Evolutionary conservation across 2,329 filamentous ascomycete species (phyloP).

Genomic region (Lasiodiplodia sp.): DNA sequence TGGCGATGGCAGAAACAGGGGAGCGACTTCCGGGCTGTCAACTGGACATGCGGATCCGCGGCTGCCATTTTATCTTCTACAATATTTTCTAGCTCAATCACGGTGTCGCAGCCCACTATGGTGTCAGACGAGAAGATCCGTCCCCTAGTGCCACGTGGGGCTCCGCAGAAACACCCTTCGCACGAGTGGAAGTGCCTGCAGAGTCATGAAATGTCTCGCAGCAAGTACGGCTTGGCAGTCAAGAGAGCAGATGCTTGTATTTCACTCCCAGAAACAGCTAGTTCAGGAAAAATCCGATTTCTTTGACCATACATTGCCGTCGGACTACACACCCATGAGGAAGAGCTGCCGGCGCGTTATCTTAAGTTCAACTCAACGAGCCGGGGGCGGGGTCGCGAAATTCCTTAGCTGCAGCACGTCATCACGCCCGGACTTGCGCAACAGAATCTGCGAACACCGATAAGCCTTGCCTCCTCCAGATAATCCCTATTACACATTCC

Average conservation of each 20-base stretch:
- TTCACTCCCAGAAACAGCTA: background rate
- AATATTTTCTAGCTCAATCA: slow-evolving; percentile 7
- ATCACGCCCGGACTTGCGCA: background rate
- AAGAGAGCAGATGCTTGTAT: background rate
- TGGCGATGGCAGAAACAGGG: background rate
- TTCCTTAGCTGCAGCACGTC: background rate
- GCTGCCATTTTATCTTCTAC: background rate
- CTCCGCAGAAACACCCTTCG: background rate
- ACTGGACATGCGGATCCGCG: background rate
- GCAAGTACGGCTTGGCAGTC: background rate
- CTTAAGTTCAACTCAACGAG: too few relatives aligned
- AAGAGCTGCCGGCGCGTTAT: background rate
- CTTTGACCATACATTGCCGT: background rate
- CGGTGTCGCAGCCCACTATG: slow-evolving; percentile 5
- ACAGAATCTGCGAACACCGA: background rate
- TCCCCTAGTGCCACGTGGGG: background rate
- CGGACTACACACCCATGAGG: background rate
- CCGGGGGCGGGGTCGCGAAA: slow-evolving; percentile 7
- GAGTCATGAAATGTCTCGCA: background rate
- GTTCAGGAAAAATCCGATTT: background rate
- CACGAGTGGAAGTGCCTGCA: background rate
- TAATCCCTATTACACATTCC: background rate
- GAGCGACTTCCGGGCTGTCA: background rate
- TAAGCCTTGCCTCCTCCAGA: background rate
- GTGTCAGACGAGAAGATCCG: slow-evolving; percentile 3